Conservation (phyloP, 169 alveolate genomes). For the Eimeria maxima region DNA sequence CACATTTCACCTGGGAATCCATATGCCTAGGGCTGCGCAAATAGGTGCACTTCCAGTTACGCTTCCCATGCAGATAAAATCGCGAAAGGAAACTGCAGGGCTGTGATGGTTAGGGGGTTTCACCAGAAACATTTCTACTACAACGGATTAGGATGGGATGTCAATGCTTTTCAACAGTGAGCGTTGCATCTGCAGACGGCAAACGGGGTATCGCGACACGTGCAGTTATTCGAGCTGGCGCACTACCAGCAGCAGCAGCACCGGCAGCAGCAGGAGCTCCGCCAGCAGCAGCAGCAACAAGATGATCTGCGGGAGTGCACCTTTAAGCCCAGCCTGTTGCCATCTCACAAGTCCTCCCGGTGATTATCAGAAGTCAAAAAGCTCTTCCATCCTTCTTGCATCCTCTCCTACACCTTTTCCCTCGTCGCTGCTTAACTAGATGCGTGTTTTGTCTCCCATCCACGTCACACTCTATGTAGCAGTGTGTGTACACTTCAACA, state of each 20-base stretch:
- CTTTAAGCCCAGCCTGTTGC: conserved; percentile 19
- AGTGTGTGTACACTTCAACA: background rate
- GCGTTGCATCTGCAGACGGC: background rate
- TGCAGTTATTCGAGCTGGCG: conserved; percentile 55
- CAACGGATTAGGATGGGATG: background rate
- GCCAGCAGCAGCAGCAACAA: conserved; percentile 56
- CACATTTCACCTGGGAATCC: background rate
- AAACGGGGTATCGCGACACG: conserved; percentile 47
- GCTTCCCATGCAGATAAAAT: background rate
- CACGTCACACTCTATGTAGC: background rate
- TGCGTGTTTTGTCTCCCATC: background rate
- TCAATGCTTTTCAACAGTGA: background rate
- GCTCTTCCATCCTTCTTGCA: background rate
- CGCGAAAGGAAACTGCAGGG: background rate
- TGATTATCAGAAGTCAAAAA: background rate
- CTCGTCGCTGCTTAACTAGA: background rate
- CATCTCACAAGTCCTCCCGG: background rate
- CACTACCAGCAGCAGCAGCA: conserved; percentile 52
- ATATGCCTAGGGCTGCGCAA: background rate
- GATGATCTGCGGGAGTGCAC: conserved; percentile 56
- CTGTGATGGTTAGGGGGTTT: background rate
- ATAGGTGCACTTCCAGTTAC: background rate
- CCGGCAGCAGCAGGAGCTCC: conserved; percentile 47
- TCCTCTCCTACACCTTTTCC: background rate
- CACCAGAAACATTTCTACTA: background rate